These are phyloP conservation scores for Malassezia brasiliensis DNA, from an alignment of 1,284 basidiomycete species.

Conservation along the genomic window DNA sequence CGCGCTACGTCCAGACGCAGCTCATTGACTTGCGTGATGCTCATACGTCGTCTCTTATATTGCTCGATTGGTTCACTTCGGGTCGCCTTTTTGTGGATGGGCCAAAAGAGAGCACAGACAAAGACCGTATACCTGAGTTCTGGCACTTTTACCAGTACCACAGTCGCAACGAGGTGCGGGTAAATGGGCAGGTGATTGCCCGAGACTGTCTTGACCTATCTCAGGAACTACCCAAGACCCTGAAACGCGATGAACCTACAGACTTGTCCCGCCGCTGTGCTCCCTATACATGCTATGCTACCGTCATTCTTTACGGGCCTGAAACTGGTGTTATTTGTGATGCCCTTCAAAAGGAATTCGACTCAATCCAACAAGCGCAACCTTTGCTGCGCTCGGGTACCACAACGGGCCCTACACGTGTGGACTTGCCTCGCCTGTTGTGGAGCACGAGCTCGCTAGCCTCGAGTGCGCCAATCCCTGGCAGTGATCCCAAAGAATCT, in stretches of 20 bases:
- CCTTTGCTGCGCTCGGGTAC: conserved; percentile 10
- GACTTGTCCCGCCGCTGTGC: conserved; percentile 57
- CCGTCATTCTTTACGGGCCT: conserved; percentile 64
- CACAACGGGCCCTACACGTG: conserved; percentile 51
- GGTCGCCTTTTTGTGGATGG: conserved; percentile 25
- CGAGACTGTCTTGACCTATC: conserved; percentile 70
- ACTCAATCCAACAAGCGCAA: conserved; percentile 54
- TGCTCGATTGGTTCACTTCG: conserved; percentile 45
- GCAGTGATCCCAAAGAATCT: background rate
- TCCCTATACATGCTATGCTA: conserved; percentile 77
- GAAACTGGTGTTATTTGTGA: conserved; percentile 52
- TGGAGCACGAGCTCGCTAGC: conserved; percentile 61
- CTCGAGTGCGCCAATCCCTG: conserved; percentile 3
- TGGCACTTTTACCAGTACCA: conserved; percentile 80
- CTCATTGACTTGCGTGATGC: conserved; percentile 32
- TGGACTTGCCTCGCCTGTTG: conserved; percentile 55
- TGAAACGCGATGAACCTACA: background rate
- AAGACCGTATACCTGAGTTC: conserved; percentile 61
- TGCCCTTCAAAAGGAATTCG: conserved; percentile 54
- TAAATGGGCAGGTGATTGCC: conserved; percentile 59
- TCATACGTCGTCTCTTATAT: conserved; percentile 25
- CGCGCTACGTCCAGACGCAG: conserved; percentile 39
- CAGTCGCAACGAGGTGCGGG: conserved; percentile 71
- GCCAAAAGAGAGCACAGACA: background rate
- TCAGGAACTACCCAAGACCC: conserved; percentile 42